Conservation (phyloP, 2,329 filamentous ascomycete species). For the Pseudocercospora musae region DNA sequence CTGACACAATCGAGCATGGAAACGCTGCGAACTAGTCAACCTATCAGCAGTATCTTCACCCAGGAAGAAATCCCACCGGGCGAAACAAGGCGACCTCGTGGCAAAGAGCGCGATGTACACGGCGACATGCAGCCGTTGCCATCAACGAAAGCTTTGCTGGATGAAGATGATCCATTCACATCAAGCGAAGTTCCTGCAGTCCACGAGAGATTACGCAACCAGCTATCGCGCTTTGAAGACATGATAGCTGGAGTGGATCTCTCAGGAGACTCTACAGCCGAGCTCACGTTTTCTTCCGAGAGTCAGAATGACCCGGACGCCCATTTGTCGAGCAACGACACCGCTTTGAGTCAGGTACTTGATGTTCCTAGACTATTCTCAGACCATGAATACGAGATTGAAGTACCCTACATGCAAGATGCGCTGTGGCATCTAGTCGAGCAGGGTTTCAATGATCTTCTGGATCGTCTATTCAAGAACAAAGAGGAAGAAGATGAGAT, state of each 20-base stretch:
- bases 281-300: background rate
- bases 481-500: conserved; percentile 74
- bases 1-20: conserved; percentile 53
- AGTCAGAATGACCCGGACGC: conserved; percentile 16
- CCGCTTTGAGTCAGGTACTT: background rate
- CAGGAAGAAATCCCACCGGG: conserved; percentile 37
- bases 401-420: conserved; percentile 54
- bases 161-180: conserved; percentile 48
- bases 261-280: background rate
- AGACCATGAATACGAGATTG: conserved; percentile 4
- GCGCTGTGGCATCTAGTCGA: conserved; percentile 89
- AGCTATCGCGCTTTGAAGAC: conserved; percentile 20
- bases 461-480: conserved; percentile 79
- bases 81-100: conserved; percentile 23
- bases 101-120: conserved; percentile 35
- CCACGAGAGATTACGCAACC: conserved; percentile 19
- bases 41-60: conserved; percentile 45
- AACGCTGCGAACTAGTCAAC: conserved; percentile 43
- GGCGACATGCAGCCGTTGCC: conserved; percentile 31
- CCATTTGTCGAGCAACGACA: background rate
- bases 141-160: conserved; percentile 53
- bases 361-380: background rate
- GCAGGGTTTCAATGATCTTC: conserved; percentile 86
- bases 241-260: background rate
- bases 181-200: conserved; percentile 1